Percentiles rank a stretch among this genome's conserved stretches.
These are phyloP conservation scores for Starmerella bombicola DNA, from an alignment of 805 yeast genomes.

Conservation along the genomic window DNA sequence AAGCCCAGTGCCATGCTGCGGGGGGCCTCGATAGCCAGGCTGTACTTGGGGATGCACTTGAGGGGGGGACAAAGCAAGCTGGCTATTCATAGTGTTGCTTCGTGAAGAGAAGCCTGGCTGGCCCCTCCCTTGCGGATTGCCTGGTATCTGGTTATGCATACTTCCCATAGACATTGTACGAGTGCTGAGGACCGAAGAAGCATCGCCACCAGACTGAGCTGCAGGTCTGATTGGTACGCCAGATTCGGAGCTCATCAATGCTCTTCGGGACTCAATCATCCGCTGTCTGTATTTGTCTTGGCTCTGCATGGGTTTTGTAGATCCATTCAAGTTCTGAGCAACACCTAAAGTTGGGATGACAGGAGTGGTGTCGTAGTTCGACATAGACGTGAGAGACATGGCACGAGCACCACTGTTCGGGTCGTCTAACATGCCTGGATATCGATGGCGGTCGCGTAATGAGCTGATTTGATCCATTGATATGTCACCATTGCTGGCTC, in stretches of 20 bases:
- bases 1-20: background rate
- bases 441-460: slow-evolving; percentile 29
- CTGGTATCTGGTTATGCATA: background rate
- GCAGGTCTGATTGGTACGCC: slow-evolving; percentile 15
- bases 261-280: slow-evolving; percentile 23
- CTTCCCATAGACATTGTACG: slow-evolving; percentile 18
- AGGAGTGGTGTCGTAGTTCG: slow-evolving; percentile 29
- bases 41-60: background rate
- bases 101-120: background rate
- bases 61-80: background rate
- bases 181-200: no score
- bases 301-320: slow-evolving; percentile 6
- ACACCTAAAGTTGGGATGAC: slow-evolving; percentile 27
- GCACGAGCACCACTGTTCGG: slow-evolving; percentile 20
- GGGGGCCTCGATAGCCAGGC: background rate
- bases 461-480: slow-evolving; percentile 19
- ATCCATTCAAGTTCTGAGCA: slow-evolving; percentile 3
- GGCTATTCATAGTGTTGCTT: slow-evolving; percentile 5
- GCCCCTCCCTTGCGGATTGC: background rate
- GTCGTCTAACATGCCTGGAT: slow-evolving; percentile 24
- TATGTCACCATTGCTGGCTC: slow-evolving; percentile 11
- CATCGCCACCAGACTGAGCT: slow-evolving; percentile 3
- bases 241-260: slow-evolving; percentile 18
- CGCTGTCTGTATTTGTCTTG: slow-evolving; percentile 24
- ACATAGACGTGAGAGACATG: slow-evolving; percentile 27